Base-by-base conservation (phyloP, 169 alveolate species). In the Cryptosporidium sp. region DNA sequence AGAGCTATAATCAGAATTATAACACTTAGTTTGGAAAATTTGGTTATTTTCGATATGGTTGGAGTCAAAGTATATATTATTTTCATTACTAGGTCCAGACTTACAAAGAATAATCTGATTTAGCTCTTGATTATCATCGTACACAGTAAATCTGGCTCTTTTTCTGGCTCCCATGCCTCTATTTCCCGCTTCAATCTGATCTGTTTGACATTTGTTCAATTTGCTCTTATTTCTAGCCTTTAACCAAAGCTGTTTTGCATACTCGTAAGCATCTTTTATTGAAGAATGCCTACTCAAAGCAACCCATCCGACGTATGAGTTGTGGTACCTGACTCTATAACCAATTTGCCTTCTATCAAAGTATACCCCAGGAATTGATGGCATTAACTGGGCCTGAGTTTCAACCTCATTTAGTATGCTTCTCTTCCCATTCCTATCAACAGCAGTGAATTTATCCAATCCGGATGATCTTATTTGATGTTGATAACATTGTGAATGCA, bases 301-400 rank as follows among this genome's bases (percentile, higher is more conserved):
- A 60, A 80, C 89, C 89, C 89, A 80, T 18, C 89, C 89, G 26
- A 80, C 75, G 44, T 80, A 80, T 10, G 89, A 62, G 33, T 80
- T 80, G 44, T 80, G 89, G 33, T 80, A 80, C 23, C 89, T 80
- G 23, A 80, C 89, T 62, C 89, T 80, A 37, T 80, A 80, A 26
- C 89, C 89, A 44, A 80, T 80, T 62, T 80, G 89, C 44, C 75
- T 80, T 26, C 65, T 80, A 29, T 80, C 89, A 62, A 80, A 80
- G 39, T 80, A 80, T 16, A 80, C 62, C 42, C 89, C 89, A 29
- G 89, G 89, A 31, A 80, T 80, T 23, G 89, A 65, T 29, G 89
- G 89, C 73, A 80, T 60, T 23, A 62, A 39, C 62, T 62, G 75
- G 3, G 89, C 89, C 52, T 80, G 80, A 39, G 80, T 65, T 31